Percentiles rank a stretch among this genome's conserved stretches.
Evolutionary conservation across 768 basidiomycete genomes (phyloP).

Genomic region (Rhodotorula graminis): DNA sequence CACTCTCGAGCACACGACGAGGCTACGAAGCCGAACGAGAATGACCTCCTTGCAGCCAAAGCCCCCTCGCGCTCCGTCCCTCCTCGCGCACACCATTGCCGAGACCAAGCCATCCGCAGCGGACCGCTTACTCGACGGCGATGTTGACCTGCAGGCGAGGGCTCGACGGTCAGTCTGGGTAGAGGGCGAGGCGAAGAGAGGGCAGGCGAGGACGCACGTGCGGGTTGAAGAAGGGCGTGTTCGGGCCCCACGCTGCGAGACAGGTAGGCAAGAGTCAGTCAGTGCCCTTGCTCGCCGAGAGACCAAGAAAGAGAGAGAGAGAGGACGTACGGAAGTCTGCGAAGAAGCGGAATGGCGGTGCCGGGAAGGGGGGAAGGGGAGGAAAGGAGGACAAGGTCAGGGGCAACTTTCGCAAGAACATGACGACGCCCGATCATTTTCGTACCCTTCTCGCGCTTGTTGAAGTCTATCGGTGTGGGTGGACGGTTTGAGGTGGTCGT

Average conservation of each 20-base stretch:
- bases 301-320: background rate
- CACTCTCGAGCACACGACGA: too few species aligned
- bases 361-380: too few species aligned
- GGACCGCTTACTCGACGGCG: constrained; percentile 5
- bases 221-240: background rate
- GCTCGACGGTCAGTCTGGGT: background rate
- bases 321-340: background rate
- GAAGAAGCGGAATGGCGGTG: background rate
- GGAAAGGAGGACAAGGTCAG: too few species aligned
- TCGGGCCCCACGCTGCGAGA: background rate
- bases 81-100: background rate
- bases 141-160: constrained; percentile 13
- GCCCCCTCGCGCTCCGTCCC: background rate
- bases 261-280: background rate
- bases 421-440: too few species aligned
- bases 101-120: background rate
- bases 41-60: background rate
- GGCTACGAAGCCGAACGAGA: too few species aligned
- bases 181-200: too few species aligned
- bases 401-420: too few species aligned
- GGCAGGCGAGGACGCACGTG: background rate
- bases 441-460: constrained; percentile 36
- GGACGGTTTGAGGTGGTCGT: too few species aligned
- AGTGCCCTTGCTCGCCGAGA: too few species aligned
- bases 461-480: constrained; percentile 13